Evolutionary conservation across 2,329 filamentous ascomycete species (phyloP), one percentile per base, ranked within the genome.

Genomic region (Aureobasidium lini): DNA sequence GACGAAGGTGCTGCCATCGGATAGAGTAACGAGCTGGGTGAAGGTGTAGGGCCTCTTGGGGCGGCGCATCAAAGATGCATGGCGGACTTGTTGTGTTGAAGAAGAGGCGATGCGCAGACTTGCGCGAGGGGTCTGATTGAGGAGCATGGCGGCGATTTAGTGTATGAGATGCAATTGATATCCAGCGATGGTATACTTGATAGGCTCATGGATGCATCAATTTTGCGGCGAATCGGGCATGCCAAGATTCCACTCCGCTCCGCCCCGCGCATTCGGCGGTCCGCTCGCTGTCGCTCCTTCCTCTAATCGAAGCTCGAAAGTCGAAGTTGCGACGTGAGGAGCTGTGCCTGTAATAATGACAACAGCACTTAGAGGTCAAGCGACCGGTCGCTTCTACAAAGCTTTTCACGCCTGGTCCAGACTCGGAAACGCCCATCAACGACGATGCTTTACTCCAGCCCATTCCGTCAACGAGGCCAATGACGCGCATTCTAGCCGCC

Each of bases 31-130:
- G 62, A 99, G 83, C 76, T 99, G 94, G n/a, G 93, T 96, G 80
- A 96, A 97, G 66, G 87, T 90, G 81, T 96, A 97, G 43, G 94
- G 93, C 6, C 92, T 85, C 70, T 91, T 88, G n/a, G 91, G 91
- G 15, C 94, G 90, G 63, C 82, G 83, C 70, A 97, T 84, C 64
- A 96, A 88, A 28, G 89, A 91, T 56, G 94, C 94, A 71, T 90
- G 84, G 62, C 91, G 87, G 71, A 85, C 79, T 77, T 92, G 88
- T 52, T 67, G 64, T 23, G 29, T 60, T 36, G 53, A 44, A 36
- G 60, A 60, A 53, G 60, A 47, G 42, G 59, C 56, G 62, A 44
- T 29, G 31, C 36, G 47, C 28, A 59, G 48, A 29, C 50, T 29
- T 42, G 46, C 31, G 60, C 57, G 57, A 15, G 46, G 54, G 7